Conservation (phyloP, 2,329 filamentous ascomycete species). For the Diaporthe ilicicola region DNA sequence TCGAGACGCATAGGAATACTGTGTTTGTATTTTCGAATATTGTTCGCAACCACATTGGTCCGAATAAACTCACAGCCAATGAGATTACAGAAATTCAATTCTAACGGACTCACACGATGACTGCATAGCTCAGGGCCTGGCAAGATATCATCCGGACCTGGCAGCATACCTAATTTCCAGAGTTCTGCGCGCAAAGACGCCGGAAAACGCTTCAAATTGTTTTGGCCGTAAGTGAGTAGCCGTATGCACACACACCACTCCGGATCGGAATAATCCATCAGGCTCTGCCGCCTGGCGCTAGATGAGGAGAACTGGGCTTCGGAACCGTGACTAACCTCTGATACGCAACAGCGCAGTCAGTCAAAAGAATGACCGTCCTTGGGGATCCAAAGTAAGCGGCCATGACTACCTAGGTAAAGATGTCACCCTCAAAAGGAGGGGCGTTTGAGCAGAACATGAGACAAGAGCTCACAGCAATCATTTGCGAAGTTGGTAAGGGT, state of each 20-base stretch:
- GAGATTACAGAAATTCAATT: not conserved
- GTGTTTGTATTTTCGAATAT: not conserved
- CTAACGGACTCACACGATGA: not conserved
- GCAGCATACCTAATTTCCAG: not conserved
- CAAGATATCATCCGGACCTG: not conserved
- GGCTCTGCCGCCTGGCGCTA: not conserved
- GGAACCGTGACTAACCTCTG: too few species aligned
- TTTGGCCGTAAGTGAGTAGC: slow-evolving; percentile 1
- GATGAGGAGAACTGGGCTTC: slow-evolving; percentile 10
- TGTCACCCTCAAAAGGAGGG: too few species aligned
- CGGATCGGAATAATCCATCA: not conserved
- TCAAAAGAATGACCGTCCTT: not conserved
- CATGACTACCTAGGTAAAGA: too few species aligned
- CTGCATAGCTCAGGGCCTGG: not conserved
- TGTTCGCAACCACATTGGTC: not conserved
- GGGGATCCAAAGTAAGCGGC: too few species aligned
- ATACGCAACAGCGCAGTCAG: too few species aligned
- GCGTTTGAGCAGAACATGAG: too few species aligned
- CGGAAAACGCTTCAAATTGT: not conserved
- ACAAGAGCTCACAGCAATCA: too few species aligned
- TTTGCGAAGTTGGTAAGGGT: too few species aligned
- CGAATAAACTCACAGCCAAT: not conserved
- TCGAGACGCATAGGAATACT: not conserved
- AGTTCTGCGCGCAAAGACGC: not conserved
- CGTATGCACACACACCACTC: not conserved